Base-by-base conservation (phyloP, 148 eudicot genomes). In the Euryodendron excelsum region DNA sequence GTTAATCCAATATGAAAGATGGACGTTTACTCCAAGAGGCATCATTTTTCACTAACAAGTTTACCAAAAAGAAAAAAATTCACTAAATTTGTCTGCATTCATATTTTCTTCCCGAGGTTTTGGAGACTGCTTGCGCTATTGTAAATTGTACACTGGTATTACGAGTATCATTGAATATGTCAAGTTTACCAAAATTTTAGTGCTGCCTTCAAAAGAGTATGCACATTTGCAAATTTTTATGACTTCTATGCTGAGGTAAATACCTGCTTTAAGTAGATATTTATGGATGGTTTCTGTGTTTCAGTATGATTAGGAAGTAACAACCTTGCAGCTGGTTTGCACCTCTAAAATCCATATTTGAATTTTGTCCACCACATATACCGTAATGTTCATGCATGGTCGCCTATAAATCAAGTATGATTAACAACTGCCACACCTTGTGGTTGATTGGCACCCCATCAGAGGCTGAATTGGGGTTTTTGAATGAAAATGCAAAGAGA, bases 401-500 rank as follows among this genome's bases (percentile, higher is more conserved):
- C 21, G 53, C 18, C 27, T 31, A 20, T 31, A n/a, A 30, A 30
- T 23, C 39, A 44, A 39, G 30, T 62, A 44, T 62, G 71, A 18
- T 68, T 65, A 55, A 33, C 30, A 17, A 14, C 3, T 41, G 17
- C 27, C 25, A 17, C 34, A 37, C 18, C 30, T 47, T 75, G 69
- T 66, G 75, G 98, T 83, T 94, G 55, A 94, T 94, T 78, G 98
- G 98, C 78, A 93, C 97, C 56, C 98, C 98, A 44, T 91, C 97
- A 37, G 98, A 94, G 85, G 82, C 86, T 62, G 98, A 94, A 75
- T 60, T 92, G 79, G 97, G 85, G 15, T 94, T 90, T 83, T 73
- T 94, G 74, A 94, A 94, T 85, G 98, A 94, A 81, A 94, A 93
- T 87, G 98, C 98, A 44, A 94, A 92, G 83, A 87, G 93, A 90